phyloP scores from a whole-genome alignment of 768 basidiomycete species.

The Gelatoporia subvermispora region DNA sequence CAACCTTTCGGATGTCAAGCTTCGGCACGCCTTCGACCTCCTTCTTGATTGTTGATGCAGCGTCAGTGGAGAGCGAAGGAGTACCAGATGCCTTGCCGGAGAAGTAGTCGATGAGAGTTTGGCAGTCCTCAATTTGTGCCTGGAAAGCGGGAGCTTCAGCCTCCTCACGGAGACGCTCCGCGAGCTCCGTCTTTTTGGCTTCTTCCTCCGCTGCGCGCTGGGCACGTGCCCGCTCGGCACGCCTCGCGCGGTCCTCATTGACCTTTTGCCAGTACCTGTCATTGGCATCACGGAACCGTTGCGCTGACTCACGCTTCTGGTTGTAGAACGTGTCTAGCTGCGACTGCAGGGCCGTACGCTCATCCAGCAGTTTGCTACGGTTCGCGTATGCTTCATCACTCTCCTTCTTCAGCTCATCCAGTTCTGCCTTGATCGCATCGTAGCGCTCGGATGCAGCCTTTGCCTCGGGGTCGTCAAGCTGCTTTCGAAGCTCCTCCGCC shows the following conservation, averaged over 20 bases:
- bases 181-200: slow-evolving; percentile 74
- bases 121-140: slow-evolving; percentile 92
- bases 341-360: slow-evolving; percentile 70
- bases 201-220: slow-evolving; percentile 76
- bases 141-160: slow-evolving; percentile 88
- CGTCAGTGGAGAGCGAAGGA: slow-evolving; percentile 37
- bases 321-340: slow-evolving; percentile 67
- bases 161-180: slow-evolving; percentile 81
- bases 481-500: slow-evolving; percentile 75
- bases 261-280: slow-evolving; percentile 82
- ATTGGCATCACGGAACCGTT: slow-evolving; percentile 73
- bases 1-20: slow-evolving; percentile 83
- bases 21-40: slow-evolving; percentile 66
- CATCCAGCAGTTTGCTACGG: slow-evolving; percentile 79
- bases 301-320: slow-evolving; percentile 70
- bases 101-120: slow-evolving; percentile 84
- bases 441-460: slow-evolving; percentile 79
- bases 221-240: slow-evolving; percentile 69
- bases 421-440: slow-evolving; percentile 76
- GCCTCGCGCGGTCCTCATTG: slow-evolving; percentile 82
- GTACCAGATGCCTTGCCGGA: slow-evolving; percentile 56
- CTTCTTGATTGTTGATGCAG: slow-evolving; percentile 33
- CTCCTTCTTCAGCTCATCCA: slow-evolving; percentile 83
- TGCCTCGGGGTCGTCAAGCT: slow-evolving; percentile 87
- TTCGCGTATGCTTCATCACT: slow-evolving; percentile 79